Evolutionary conservation across 495 filamentous ascomycete genomes (phyloP).

Genomic region (Choiromyces venosus): DNA sequence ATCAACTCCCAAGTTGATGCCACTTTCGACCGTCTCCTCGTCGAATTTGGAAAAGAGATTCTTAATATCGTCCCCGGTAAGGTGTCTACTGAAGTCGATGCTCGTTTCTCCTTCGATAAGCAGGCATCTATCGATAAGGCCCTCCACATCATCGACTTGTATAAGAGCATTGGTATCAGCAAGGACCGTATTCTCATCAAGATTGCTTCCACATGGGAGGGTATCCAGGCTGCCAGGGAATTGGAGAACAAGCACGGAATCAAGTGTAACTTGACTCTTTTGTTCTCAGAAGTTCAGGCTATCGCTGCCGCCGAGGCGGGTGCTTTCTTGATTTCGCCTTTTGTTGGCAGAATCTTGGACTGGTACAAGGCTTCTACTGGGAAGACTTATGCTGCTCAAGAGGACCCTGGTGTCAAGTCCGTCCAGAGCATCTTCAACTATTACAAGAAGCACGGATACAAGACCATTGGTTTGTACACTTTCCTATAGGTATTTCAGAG

Average conservation of each 20-base stretch:
- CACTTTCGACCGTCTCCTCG: slow-evolving; percentile 84
- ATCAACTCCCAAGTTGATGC: slow-evolving; percentile 73
- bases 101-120: slow-evolving; percentile 91
- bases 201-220: slow-evolving; percentile 87
- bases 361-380: slow-evolving; percentile 97
- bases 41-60: slow-evolving; percentile 97
- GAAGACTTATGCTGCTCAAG: slow-evolving; percentile 78
- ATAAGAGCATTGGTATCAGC: slow-evolving; percentile 81
- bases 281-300: slow-evolving; percentile 95
- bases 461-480: slow-evolving; percentile 52
- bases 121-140: slow-evolving; percentile 91
- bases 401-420: slow-evolving; percentile 95
- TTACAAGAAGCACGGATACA: slow-evolving; percentile 99
- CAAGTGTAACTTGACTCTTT: slow-evolving; percentile 98
- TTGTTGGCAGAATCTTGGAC: slow-evolving; percentile 98
- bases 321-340: slow-evolving; percentile 97
- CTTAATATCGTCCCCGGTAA: slow-evolving; percentile 94
- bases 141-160: slow-evolving; percentile 96
- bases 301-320: slow-evolving; percentile 95
- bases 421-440: slow-evolving; percentile 98
- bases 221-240: slow-evolving; percentile 93
- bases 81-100: slow-evolving; percentile 98
- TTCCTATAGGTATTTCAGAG: not conserved
- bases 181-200: slow-evolving; percentile 93
- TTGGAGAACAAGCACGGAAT: slow-evolving; percentile 89